A percentile compares a stretch with the other conserved stretches of the same genome.
Evolutionary conservation across 1,284 basidiomycete species (phyloP).

Genomic region (Ceratorhiza oryzae-sativae): DNA sequence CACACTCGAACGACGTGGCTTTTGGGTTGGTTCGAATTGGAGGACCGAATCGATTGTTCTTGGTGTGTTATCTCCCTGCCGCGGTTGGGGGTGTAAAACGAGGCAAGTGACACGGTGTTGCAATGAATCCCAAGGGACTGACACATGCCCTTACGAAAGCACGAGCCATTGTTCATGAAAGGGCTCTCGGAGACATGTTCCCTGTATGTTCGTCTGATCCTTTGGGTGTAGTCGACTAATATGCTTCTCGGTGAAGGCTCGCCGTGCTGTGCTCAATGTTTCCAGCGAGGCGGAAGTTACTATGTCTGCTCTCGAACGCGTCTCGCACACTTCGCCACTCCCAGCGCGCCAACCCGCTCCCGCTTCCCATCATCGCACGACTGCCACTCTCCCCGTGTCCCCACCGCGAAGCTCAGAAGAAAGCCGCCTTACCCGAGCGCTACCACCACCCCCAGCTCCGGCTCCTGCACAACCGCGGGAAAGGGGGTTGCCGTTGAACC

Average conservation of each 20-base stretch:
- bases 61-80: conserved; percentile 12
- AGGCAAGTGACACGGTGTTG: background rate
- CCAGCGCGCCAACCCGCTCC: background rate
- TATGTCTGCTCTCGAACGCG: background rate
- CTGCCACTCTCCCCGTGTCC: conserved; percentile 5
- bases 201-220: background rate
- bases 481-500: conserved; percentile 15
- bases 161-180: conserved; percentile 26
- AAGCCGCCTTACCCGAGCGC: background rate
- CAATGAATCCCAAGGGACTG: background rate
- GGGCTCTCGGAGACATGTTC: conserved; percentile 26
- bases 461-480: background rate
- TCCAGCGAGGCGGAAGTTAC: conserved; percentile 16
- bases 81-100: conserved; percentile 30
- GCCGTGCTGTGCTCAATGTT: conserved; percentile 30
- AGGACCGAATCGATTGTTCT: background rate
- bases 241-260: background rate
- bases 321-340: background rate
- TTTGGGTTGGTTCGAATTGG: conserved; percentile 9
- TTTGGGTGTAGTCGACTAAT: background rate
- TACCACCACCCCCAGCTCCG: background rate
- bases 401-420: conserved; percentile 26
- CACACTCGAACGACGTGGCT: conserved; percentile 1
- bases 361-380: background rate
- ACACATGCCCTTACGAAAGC: background rate